phyloP scores from a whole-genome alignment of 2,329 filamentous ascomycete genomes.

The Colletotrichum sidae region DNA sequence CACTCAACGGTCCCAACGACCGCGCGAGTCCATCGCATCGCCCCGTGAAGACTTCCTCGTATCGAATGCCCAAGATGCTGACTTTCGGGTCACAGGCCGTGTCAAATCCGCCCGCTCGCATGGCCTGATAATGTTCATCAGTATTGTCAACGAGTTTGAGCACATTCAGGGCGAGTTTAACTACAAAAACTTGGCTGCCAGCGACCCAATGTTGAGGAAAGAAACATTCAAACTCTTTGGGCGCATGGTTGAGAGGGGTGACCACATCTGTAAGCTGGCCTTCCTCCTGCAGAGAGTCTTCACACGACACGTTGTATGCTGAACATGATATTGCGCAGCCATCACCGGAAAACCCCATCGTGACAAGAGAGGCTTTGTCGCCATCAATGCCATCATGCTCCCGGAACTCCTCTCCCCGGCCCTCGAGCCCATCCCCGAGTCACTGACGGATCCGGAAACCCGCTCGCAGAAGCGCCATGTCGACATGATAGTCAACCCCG shows the following conservation, averaged over 20 bases:
- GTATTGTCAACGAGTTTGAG: slow-evolving; percentile 79
- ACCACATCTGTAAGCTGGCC: slow-evolving; percentile 77
- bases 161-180: slow-evolving; percentile 83
- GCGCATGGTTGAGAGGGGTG: slow-evolving; percentile 79
- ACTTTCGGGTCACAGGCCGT: slow-evolving; percentile 66
- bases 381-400: slow-evolving; percentile 74
- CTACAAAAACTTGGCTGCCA: slow-evolving; percentile 56
- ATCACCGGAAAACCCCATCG: slow-evolving; percentile 77
- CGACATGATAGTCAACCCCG: slow-evolving; percentile 82
- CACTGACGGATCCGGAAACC: slow-evolving; percentile 76
- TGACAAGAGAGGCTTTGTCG: slow-evolving; percentile 80
- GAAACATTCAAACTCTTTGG: slow-evolving; percentile 69
- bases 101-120: slow-evolving; percentile 77
- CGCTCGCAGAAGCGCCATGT: slow-evolving; percentile 84
- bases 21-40: slow-evolving; percentile 1
- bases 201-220: slow-evolving; percentile 45
- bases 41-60: not conserved
- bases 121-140: slow-evolving; percentile 86
- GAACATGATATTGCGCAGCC: slow-evolving; percentile 56
- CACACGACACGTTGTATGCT: slow-evolving; percentile 9
- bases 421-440: slow-evolving; percentile 81
- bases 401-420: slow-evolving; percentile 82
- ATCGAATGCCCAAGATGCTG: slow-evolving; percentile 23
- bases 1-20: slow-evolving; percentile 12
- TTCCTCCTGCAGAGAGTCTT: not conserved